These are phyloP conservation scores for Neofusicoccum umdonicola DNA, from an alignment of 2,329 filamentous ascomycete genomes.

Conservation along the genomic window DNA sequence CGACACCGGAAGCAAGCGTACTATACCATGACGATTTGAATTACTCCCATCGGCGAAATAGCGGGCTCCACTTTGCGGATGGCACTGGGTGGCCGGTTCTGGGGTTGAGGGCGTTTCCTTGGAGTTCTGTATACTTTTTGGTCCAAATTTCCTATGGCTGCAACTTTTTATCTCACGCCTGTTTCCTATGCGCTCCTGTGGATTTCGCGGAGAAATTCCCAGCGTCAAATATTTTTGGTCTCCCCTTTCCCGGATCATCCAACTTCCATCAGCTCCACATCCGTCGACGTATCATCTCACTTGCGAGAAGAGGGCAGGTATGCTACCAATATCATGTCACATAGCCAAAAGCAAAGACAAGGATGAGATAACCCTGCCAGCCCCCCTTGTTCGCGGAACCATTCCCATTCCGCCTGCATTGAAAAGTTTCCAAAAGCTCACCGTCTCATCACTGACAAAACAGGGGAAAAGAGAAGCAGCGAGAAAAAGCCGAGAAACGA, in stretches of 20 bases:
- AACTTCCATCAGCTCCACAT: background rate
- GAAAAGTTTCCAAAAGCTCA: background rate
- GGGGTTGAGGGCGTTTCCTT: conserved; percentile 10
- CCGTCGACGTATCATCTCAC: background rate
- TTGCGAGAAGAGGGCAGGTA: background rate
- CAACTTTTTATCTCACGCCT: background rate
- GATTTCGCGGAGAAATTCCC: background rate
- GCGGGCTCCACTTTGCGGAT: background rate
- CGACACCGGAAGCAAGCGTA: conserved; percentile 2
- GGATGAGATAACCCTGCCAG: background rate
- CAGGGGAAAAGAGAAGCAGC: background rate
- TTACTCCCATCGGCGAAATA: background rate
- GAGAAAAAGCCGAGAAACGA: conserved; percentile 1
- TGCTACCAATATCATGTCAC: conserved; percentile 6
- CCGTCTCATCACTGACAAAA: background rate
- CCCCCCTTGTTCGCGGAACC: background rate
- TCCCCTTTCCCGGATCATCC: background rate
- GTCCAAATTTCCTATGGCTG: background rate
- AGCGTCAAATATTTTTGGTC: background rate
- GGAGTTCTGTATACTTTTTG: conserved; percentile 1
- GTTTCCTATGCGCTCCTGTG: background rate
- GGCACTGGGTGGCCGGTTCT: background rate
- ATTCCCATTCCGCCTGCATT: background rate
- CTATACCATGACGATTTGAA: conserved; percentile 7
- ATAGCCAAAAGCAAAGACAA: conserved; percentile 2